Conservation (phyloP, 1,139 yeast species). For the Lodderomyces elongisporus region DNA sequence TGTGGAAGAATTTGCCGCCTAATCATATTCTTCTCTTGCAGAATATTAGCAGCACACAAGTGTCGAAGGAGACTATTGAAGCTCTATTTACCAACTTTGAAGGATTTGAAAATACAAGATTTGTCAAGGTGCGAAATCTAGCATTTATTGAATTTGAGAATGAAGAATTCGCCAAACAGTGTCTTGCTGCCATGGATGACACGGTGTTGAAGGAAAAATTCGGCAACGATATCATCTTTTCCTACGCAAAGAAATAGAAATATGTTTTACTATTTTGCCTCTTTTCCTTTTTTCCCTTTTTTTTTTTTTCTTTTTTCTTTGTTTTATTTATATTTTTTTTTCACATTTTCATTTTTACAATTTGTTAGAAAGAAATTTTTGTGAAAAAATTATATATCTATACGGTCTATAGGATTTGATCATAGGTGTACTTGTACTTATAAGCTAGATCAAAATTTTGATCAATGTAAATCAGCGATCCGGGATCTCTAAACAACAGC, state of each 20-base stretch:
- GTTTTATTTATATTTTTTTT: neutral
- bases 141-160: constrained; percentile 78
- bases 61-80: constrained; percentile 23
- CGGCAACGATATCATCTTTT: constrained; percentile 22
- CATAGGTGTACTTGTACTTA: constrained; percentile 4
- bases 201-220: constrained; percentile 14
- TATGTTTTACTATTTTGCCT: neutral
- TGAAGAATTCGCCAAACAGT: constrained; percentile 30
- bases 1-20: constrained; percentile 51
- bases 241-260: constrained; percentile 32
- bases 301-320: neutral
- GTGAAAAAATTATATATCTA: too few relatives aligned
- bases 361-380: too few relatives aligned
- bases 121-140: constrained; percentile 61
- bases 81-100: constrained; percentile 42
- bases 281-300: neutral
- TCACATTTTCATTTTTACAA: constrained; percentile 6
- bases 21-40: constrained; percentile 68
- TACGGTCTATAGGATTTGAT: too few relatives aligned
- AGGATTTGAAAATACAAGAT: constrained; percentile 64
- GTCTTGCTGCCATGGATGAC: constrained; percentile 15
- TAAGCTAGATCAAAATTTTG: constrained; percentile 7
- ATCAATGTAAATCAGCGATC: constrained; percentile 4
- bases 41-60: constrained; percentile 31
- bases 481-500: constrained; percentile 1